Base-by-base conservation (phyloP, 1,139 yeast genomes). In the Yamadazyma diddensiae region DNA sequence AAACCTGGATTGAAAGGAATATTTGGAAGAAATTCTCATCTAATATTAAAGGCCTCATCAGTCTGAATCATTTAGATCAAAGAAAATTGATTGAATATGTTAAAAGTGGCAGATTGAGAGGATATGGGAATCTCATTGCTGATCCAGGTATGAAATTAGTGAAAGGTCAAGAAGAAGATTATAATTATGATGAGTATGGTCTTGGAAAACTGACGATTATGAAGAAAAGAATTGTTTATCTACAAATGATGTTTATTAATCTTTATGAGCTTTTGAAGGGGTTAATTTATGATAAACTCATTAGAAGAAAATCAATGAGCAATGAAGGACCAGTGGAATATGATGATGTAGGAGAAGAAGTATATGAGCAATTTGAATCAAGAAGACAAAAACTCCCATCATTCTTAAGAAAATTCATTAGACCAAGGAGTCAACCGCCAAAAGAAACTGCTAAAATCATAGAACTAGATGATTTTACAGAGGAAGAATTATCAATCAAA, bases 1-100 rank as follows among this genome's bases (percentile, higher is more conserved):
- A 62, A n/a, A 82, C 87, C 0, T 83, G 84, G 79, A 44, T 82
- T 8, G 87, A 80, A 36, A 46, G 58, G 27, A 43, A 52, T 15
- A 35, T 62, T 8, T 58, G 62, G 62, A 45, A 46, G 12, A 48
- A 41, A 39, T 27, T 37, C 23, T 23, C 29, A 11, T 18, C 19
- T 23, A 35, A 37, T 15, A 21, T 36, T 14, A 30, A 26, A 17
- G 26, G 30, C 15, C 30, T 42, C 11, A 21, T 26, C 23, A 20
- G 10, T 11, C 11, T 14, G 4, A 22, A 17, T 5, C 7, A 15
- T 4, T 5, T 31, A 10, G 17, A 27, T 10, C 23, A 24, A 3
- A 15, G 28, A 5, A 11, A 25, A 14, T 9, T 50, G 4, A 31
- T 48, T 14, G 28, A 37, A 2, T 53, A 44, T 26, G 39, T 58